Conservation (phyloP, 1,139 yeast genomes). For the Blastobotrys indianensis region DNA sequence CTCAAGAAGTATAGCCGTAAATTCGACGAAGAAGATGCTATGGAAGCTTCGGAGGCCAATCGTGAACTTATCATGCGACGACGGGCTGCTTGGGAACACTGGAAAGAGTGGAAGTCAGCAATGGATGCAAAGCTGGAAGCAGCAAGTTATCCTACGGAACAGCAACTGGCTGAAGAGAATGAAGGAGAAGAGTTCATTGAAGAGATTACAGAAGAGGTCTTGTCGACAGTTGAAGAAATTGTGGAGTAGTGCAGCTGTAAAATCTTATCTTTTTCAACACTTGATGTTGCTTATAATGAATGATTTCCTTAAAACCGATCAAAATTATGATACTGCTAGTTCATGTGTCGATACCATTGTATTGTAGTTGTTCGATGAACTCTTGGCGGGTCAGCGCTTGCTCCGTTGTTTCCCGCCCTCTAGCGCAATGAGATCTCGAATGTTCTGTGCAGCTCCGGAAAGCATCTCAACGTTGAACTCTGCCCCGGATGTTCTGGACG, state of each 20-base stretch:
- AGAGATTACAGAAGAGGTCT: conserved; percentile 71
- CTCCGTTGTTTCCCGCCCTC: not conserved
- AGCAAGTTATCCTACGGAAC: conserved; percentile 36
- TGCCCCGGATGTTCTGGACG: conserved; percentile 1
- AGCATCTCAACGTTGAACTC: conserved; percentile 22
- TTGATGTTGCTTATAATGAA: too few species aligned
- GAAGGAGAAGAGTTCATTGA: conserved; percentile 59
- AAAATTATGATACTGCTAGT: not conserved
- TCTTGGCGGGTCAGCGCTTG: too few species aligned
- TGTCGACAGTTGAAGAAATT: conserved; percentile 41
- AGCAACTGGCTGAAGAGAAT: conserved; percentile 24
- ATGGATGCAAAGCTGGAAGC: conserved; percentile 47
- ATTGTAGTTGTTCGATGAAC: too few species aligned
- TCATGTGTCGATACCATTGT: too few species aligned
- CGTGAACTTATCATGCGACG: conserved; percentile 85
- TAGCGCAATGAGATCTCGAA: conserved; percentile 16
- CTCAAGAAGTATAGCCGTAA: conserved; percentile 85
- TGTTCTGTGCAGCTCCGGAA: conserved; percentile 18
- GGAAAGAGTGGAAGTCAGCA: conserved; percentile 72
- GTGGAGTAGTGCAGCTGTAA: not conserved
- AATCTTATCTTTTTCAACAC: too few species aligned
- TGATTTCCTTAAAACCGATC: not conserved
- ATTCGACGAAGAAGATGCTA: conserved; percentile 92
- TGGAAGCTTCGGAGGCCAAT: conserved; percentile 92
- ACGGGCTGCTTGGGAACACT: conserved; percentile 75